Conservation (phyloP, 306 rosid species). For the Vigna unguiculata region DNA sequence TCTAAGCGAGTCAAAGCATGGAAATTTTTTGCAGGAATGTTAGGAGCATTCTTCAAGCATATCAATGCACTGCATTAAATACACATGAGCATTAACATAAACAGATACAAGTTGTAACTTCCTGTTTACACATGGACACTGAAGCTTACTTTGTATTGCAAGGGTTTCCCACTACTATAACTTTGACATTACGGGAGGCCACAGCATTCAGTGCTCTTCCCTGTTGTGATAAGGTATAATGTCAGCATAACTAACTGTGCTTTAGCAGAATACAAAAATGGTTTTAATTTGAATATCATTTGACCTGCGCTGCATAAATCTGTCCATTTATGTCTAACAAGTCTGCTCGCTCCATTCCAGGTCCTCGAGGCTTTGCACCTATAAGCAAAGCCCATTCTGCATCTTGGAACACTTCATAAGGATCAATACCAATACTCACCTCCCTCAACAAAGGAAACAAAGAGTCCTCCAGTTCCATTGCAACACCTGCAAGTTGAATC, state of each 20-base stretch:
- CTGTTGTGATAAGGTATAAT: conserved; percentile 48
- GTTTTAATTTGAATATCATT: conserved; percentile 24
- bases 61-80: conserved; percentile 74
- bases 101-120: conserved; percentile 24
- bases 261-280: conserved; percentile 11
- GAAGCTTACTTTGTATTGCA: conserved; percentile 90
- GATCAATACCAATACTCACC: conserved; percentile 85
- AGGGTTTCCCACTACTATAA: conserved; percentile 95
- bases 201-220: conserved; percentile 90
- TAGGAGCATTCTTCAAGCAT: conserved; percentile 97
- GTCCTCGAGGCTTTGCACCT: conserved; percentile 99
- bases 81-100: conserved; percentile 36
- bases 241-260: conserved; percentile 14
- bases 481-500: conserved; percentile 74
- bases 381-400: conserved; percentile 93
- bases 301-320: conserved; percentile 87
- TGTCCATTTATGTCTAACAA: conserved; percentile 90
- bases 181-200: conserved; percentile 89
- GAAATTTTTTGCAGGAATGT: conserved; percentile 89
- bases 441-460: conserved; percentile 91
- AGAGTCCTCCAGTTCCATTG: conserved; percentile 98
- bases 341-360: conserved; percentile 94
- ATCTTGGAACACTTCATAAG: conserved; percentile 95
- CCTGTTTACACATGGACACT: conserved; percentile 36
- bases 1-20: conserved; percentile 97